Evolutionary conservation across 2,329 filamentous ascomycete genomes (phyloP).

Genomic region (Scortechinia acanthostroma): DNA sequence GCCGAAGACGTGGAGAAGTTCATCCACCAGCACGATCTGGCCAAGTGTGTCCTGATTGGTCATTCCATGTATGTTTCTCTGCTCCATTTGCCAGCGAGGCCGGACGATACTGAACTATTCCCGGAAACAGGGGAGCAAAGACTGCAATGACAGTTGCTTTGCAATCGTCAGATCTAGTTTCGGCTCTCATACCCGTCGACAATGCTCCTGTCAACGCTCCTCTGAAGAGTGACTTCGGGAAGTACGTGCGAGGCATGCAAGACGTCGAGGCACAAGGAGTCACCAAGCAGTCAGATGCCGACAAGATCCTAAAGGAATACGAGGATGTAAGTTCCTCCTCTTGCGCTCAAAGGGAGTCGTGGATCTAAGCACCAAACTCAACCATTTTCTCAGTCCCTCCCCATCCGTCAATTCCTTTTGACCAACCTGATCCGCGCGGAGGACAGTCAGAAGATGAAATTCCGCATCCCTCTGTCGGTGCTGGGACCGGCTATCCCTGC

Average conservation of each 20-base stretch:
- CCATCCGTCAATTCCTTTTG: slow-evolving; percentile 58
- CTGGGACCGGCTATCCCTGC: slow-evolving; percentile 41
- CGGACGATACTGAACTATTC: too few relatives aligned
- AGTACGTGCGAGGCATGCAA: slow-evolving; percentile 52
- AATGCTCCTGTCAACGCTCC: slow-evolving; percentile 55
- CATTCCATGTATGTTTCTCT: slow-evolving; percentile 43
- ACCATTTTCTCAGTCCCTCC: slow-evolving; percentile 27
- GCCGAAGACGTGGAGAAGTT: slow-evolving; percentile 52
- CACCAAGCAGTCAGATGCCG: slow-evolving; percentile 44
- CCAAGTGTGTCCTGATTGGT: slow-evolving; percentile 45
- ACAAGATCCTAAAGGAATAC: slow-evolving; percentile 44
- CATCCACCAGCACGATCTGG: slow-evolving; percentile 38
- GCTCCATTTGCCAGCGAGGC: too few relatives aligned
- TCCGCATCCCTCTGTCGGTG: slow-evolving; percentile 46
- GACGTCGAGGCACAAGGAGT: slow-evolving; percentile 41
- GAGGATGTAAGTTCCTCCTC: slow-evolving; percentile 31
- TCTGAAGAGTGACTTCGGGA: slow-evolving; percentile 47
- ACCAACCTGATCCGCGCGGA: slow-evolving; percentile 45
- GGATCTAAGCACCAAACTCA: too few relatives aligned
- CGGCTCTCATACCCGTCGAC: slow-evolving; percentile 50
- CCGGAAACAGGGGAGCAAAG: slow-evolving; percentile 43
- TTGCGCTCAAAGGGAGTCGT: too few relatives aligned
- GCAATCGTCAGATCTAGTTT: slow-evolving; percentile 35
- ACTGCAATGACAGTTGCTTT: slow-evolving; percentile 53
- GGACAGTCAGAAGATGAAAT: slow-evolving; percentile 36